Percentiles rank a stretch among this genome's conserved stretches.
These are phyloP conservation scores for Raffaelea deltoideospora DNA, from an alignment of 2,329 filamentous ascomycete genomes.

Conservation along the genomic window DNA sequence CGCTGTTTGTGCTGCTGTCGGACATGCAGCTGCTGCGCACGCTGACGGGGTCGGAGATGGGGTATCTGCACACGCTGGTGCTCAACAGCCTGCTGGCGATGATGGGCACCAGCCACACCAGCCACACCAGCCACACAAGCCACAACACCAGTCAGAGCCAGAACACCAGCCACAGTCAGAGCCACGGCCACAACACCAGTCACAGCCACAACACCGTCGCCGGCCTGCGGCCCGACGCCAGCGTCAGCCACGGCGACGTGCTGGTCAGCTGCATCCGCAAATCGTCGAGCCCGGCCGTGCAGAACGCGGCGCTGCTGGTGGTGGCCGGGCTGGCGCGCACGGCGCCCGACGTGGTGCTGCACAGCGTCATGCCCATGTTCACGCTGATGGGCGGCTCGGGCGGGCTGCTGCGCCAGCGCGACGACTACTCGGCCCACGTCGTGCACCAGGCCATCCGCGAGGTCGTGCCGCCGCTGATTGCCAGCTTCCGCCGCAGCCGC, in stretches of 20 bases:
- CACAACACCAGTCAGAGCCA: no score
- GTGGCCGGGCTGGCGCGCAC: conserved; percentile 77
- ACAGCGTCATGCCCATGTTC: conserved; percentile 98
- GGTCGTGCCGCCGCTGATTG: conserved; percentile 81
- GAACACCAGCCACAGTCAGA: no score
- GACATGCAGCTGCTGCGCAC: conserved; percentile 75
- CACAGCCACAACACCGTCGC: no score
- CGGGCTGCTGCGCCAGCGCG: conserved; percentile 81
- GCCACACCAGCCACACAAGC: no score
- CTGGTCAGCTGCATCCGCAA: conserved; percentile 90
- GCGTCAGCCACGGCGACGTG: conserved; percentile 72
- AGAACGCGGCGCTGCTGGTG: conserved; percentile 77
- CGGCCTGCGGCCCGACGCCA: conserved; percentile 55
- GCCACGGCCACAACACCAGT: no score
- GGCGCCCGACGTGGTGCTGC: conserved; percentile 79
- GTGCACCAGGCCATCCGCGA: conserved; percentile 90
- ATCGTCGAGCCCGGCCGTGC: conserved; percentile 81
- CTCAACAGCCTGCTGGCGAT: conserved; percentile 72
- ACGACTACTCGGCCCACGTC: conserved; percentile 93
- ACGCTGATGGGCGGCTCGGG: conserved; percentile 92
- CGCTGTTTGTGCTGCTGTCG: conserved; percentile 70
- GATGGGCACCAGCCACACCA: conserved; percentile 57
- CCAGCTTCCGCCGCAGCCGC: conserved; percentile 67
- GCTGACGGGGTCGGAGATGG: conserved; percentile 70
- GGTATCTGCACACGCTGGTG: conserved; percentile 77